These are phyloP conservation scores for Pestalotiopsis fici DNA, from an alignment of 2,329 filamentous ascomycete genomes.

Conservation along the genomic window DNA sequence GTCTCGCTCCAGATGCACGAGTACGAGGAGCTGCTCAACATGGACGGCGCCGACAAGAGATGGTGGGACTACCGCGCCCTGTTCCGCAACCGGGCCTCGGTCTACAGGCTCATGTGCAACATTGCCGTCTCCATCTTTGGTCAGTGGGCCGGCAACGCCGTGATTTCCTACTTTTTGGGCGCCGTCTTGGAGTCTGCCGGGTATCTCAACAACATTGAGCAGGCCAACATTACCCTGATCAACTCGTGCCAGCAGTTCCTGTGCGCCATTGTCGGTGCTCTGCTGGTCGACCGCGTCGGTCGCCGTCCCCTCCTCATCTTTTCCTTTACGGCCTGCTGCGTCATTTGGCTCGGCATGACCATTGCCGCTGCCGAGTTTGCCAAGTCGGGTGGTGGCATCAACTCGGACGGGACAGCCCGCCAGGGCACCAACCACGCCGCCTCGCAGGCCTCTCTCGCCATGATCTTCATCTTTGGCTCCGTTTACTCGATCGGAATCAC, in stretches of 20 bases:
- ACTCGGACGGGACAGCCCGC: constrained; percentile 24
- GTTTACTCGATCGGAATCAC: constrained; percentile 44
- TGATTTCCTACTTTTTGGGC: constrained; percentile 48
- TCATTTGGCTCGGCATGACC: constrained; percentile 53
- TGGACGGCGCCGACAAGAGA: constrained; percentile 41
- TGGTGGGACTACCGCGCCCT: constrained; percentile 48
- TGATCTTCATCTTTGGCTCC: constrained; percentile 56
- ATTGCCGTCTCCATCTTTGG: constrained; percentile 42
- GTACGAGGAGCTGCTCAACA: constrained; percentile 39
- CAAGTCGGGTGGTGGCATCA: constrained; percentile 28
- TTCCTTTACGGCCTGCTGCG: constrained; percentile 46
- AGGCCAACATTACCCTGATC: constrained; percentile 53
- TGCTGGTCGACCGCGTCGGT: constrained; percentile 49
- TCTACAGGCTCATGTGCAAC: constrained; percentile 41
- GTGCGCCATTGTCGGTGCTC: constrained; percentile 49
- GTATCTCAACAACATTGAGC: constrained; percentile 36
- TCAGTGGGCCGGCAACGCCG: constrained; percentile 42
- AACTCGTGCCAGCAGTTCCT: constrained; percentile 51
- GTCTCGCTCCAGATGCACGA: constrained; percentile 44
- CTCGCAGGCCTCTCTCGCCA: constrained; percentile 47
- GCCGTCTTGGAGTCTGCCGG: constrained; percentile 54
- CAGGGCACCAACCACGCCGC: constrained; percentile 34
- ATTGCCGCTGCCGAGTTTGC: constrained; percentile 41
- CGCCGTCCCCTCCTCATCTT: constrained; percentile 54
- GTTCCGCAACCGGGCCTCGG: constrained; percentile 36